phyloP scores from a whole-genome alignment of 176 grass and related monocot genomes.

The Aegilops longissima region DNA sequence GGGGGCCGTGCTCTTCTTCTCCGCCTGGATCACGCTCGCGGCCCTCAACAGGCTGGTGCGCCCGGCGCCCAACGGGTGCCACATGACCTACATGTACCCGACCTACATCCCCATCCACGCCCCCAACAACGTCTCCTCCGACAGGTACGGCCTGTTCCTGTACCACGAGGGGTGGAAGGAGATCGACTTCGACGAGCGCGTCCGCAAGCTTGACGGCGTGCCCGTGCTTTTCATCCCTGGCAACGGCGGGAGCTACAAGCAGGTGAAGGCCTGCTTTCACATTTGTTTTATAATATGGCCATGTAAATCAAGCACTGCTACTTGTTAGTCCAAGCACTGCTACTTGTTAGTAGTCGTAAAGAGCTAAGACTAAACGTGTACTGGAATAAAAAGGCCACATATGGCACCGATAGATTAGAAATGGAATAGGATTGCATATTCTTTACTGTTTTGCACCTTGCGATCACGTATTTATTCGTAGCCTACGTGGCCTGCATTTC shows the following conservation, averaged over 20 bases:
- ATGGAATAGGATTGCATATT: neutral
- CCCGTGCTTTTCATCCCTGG: constrained; percentile 92
- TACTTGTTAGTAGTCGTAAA: too few relatives aligned
- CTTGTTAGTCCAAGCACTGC: neutral
- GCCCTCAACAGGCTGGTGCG: constrained; percentile 72
- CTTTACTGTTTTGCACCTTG: neutral
- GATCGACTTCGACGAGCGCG: constrained; percentile 78
- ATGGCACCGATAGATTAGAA: neutral
- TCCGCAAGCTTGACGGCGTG: constrained; percentile 66
- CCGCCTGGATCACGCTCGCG: constrained; percentile 50
- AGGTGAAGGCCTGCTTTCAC: constrained; percentile 33
- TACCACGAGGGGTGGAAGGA: constrained; percentile 99
- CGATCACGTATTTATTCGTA: neutral
- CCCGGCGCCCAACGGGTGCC: constrained; percentile 74
- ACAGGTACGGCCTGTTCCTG: constrained; percentile 85
- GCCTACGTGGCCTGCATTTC: neutral
- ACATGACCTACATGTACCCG: constrained; percentile 99
- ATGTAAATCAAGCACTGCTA: neutral
- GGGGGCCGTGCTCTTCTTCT: constrained; percentile 45
- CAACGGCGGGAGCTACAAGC: constrained; percentile 97
- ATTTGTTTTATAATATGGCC: neutral
- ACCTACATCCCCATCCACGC: constrained; percentile 84
- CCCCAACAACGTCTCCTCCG: constrained; percentile 70
- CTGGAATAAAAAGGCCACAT: neutral
- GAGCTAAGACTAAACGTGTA: neutral